Base-by-base conservation (phyloP, 768 basidiomycete species). In the Chalciporus chontae region DNA sequence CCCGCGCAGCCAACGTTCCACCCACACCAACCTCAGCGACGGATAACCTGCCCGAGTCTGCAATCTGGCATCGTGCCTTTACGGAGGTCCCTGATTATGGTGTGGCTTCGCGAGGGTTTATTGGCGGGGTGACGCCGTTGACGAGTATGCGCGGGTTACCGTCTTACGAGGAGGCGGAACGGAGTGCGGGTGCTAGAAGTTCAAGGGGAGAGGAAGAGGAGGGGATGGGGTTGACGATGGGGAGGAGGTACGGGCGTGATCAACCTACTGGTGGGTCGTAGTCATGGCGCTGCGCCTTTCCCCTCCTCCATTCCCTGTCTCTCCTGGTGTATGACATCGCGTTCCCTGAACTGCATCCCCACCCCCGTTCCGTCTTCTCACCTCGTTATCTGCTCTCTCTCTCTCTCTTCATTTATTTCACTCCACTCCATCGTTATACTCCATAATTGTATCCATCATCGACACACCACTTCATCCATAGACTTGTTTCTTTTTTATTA, bases 91-190 rank as follows among this genome's bases (percentile, higher is more conserved):
- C 95, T 1, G 83, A 89, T 56, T 98, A 98, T 67, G 77, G 77
- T 17, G 77, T 90, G 40, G 91, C 94, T 3, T 82, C 85, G 53
- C 74, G 87, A 13, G 94, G 93, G 6, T 95, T 94, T 69, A 76
- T 94, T 23, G 94, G 94, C 7, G 93, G 94, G 5, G 85, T 94
- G n/a, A 84, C 87, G 9, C 93, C 95, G 14, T 67, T 93, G 61
- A 77, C 77, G 59, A 85, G 87, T 58, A 75, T 85, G 73, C 74
- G 72, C 23, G 91, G 88, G 6, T 63, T 95, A 57, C 94, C 94
- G 41, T 88, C 84, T 34, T 98, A 98, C 58, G 91, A 90, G 57
- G 92, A 92, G 62, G 79, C 79, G 10, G 61, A 64, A 43, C 45
- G 60, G 52, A 38, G 24, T 19, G 48, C 36, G 40, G 31, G 45